These are phyloP conservation scores for Wallacemonas sp. DNA, from an alignment of 208 protist species.

Conservation along the genomic window DNA sequence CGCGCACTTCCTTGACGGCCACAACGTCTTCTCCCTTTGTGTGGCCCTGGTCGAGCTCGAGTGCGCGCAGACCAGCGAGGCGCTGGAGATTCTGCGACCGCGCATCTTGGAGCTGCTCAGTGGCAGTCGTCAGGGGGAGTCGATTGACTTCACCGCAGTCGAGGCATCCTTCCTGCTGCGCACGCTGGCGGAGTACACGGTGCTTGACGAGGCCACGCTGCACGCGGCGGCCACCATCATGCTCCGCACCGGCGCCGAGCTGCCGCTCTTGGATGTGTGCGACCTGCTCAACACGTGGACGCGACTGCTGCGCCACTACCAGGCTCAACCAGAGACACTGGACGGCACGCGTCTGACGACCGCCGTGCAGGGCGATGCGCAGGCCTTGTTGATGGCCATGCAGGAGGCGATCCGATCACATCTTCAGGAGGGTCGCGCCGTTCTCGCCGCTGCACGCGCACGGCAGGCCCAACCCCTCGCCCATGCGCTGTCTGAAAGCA, in stretches of 20 bases:
- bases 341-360: slow-evolving; percentile 19
- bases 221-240: background rate
- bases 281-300: slow-evolving; percentile 6
- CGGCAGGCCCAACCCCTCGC: background rate
- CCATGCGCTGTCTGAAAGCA: no score
- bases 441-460: background rate
- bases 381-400: slow-evolving; percentile 9
- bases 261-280: slow-evolving; percentile 1
- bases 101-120: slow-evolving; percentile 51
- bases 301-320: background rate
- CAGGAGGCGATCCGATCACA: background rate
- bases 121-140: slow-evolving; percentile 1
- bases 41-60: slow-evolving; percentile 40
- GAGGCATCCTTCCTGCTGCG: slow-evolving; percentile 52
- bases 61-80: slow-evolving; percentile 59
- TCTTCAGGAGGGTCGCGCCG: background rate
- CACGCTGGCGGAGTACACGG: slow-evolving; percentile 26
- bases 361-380: slow-evolving; percentile 14
- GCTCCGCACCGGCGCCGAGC: background rate
- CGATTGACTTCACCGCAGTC: slow-evolving; percentile 40
- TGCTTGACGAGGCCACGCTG: slow-evolving; percentile 30
- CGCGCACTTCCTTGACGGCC: slow-evolving; percentile 70
- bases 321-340: background rate
- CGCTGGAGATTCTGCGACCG: slow-evolving; percentile 58
- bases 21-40: slow-evolving; percentile 44